These are phyloP conservation scores for Rhododendron ferrugineum DNA, from an alignment of 148 eudicot genomes.

Conservation along the genomic window DNA sequence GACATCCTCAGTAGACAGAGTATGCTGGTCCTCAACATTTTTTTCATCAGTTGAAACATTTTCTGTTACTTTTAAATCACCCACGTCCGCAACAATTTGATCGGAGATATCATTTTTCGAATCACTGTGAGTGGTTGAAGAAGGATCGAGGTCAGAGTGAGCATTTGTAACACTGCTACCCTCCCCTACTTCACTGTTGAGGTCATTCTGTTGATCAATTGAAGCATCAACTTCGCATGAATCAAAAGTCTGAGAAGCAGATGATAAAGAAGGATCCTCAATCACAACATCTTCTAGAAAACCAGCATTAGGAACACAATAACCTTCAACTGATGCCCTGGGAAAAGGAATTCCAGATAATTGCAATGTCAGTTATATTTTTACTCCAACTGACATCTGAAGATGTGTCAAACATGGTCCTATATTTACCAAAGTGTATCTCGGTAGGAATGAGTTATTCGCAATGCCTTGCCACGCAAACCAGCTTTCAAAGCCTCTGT, in stretches of 20 bases:
- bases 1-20: conserved; percentile 55
- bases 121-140: conserved; percentile 21
- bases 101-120: conserved; percentile 30
- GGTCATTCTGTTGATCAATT: conserved; percentile 29
- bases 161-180: conserved; percentile 22
- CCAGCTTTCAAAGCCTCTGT: conserved; percentile 79
- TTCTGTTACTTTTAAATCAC: conserved; percentile 45
- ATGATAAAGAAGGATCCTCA: conserved; percentile 61
- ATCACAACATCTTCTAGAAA: conserved; percentile 64
- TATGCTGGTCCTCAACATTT: conserved; percentile 44
- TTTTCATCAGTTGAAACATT: conserved; percentile 27
- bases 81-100: conserved; percentile 39
- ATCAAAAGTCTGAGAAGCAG: conserved; percentile 33
- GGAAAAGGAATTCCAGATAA: conserved; percentile 10
- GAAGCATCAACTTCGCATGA: conserved; percentile 40
- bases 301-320: conserved; percentile 78
- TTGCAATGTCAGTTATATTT: neutral
- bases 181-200: conserved; percentile 30
- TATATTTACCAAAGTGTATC: conserved; percentile 70
- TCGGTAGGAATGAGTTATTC: conserved; percentile 57
- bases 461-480: conserved; percentile 84
- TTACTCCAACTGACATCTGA: neutral
- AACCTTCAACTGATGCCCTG: conserved; percentile 82
- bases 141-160: conserved; percentile 22
- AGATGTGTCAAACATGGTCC: neutral